Base-by-base conservation (phyloP, 2,329 filamentous ascomycete genomes). In the Ophiostoma himal-ulmi region DNA sequence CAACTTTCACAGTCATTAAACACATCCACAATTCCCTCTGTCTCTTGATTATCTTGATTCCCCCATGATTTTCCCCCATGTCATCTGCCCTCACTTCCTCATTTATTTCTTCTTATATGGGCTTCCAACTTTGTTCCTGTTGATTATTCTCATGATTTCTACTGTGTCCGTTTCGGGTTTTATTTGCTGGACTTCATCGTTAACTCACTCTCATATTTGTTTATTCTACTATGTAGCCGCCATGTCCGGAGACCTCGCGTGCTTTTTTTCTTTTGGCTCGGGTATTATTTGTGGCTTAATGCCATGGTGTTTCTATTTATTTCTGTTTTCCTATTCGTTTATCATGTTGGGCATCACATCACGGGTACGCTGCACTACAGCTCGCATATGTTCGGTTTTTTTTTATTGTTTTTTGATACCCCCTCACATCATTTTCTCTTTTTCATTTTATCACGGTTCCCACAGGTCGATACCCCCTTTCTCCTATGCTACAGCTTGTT, bases 401-500 rank as follows among this genome's bases (percentile, higher is more conserved):
- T 37, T n/a, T 39, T 37, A 41, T 39, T 65, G 36, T 39, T 26
- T n/a, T 64, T 65, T 65, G 73, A 74, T 74, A 74, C 73, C 73
- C 73, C 73, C 65, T 73, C 71, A 73, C 71, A 70, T 60, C 41
- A 66, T 44, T 13, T 60, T 72, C 70, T 67, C 20, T 17, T 70
- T 68, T 10, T 69, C 44, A 36, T 20, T 44, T 39, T 65, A 30
- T 26, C 34, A 30, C 68, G 22, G 11, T 67, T 68, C 11, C 26
- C 34, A 39, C 62, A 41, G 62, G 62, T 65, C 62, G 62, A 65
- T 65, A 65, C 62, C 62, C 62, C 34, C 26, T 48, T 22, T 65
- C 36, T 67, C 37, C 30, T 65, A n/a, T 39, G 48, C 44, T 37
- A 10, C 39, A 26, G 14, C 68, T 68, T 13, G n/a, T 52, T 62